Conservation (phyloP, 352 stramenopile genomes). For the Thalassiosira livingstoniorum region DNA sequence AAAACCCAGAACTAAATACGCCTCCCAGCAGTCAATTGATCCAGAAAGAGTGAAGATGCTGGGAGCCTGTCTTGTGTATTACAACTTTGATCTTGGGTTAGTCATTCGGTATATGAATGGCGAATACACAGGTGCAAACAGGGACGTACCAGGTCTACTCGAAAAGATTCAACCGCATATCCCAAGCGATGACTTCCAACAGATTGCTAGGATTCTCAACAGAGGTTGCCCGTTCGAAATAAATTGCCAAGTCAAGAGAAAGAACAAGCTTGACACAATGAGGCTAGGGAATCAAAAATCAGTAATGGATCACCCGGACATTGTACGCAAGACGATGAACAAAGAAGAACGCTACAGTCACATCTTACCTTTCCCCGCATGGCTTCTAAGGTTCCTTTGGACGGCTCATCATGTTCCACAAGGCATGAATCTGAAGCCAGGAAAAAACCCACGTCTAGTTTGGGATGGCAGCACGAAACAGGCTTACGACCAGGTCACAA, state of each 20-base stretch:
- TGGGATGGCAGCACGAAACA: constrained; percentile 29
- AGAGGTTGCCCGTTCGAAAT: constrained; percentile 8
- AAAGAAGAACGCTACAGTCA: constrained; percentile 31
- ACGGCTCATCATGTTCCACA: constrained; percentile 10
- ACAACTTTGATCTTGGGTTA: background rate
- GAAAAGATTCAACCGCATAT: constrained; percentile 9
- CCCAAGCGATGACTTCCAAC: background rate
- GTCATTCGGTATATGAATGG: background rate
- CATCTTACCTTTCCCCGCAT: background rate
- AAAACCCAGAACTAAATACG: constrained; percentile 15
- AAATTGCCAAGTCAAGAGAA: background rate
- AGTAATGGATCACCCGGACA: constrained; percentile 10
- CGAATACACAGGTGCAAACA: constrained; percentile 29
- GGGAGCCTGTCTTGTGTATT: constrained; percentile 14
- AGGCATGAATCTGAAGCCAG: constrained; percentile 6
- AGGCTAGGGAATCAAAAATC: constrained; percentile 23
- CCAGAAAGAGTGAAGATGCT: constrained; percentile 10
- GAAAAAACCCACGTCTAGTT: constrained; percentile 13
- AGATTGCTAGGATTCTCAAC: constrained; percentile 20
- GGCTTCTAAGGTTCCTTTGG: background rate
- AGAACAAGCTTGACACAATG: constrained; percentile 12
- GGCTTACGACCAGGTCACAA: background rate
- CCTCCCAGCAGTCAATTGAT: constrained; percentile 10
- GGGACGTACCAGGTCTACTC: background rate
- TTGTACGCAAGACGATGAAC: constrained; percentile 10